phyloP scores from a whole-genome alignment of 192 early-diverging fungal genomes.

The Rhizophagus sp. region DNA sequence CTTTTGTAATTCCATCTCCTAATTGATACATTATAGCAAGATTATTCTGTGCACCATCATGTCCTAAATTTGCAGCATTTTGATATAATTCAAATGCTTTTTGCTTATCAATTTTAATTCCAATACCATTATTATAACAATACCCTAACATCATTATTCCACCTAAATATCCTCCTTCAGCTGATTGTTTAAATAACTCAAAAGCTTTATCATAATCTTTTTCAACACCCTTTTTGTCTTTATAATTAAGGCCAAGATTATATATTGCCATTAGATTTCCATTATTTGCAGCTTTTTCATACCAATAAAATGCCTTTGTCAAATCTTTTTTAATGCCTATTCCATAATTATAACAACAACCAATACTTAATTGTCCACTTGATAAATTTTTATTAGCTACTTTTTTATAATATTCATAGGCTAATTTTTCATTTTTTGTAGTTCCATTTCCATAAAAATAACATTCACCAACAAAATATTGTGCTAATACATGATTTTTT shows the following conservation, averaged over 20 bases:
- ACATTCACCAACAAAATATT: not conserved
- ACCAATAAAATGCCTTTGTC: constrained; percentile 39
- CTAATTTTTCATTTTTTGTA: constrained; percentile 51
- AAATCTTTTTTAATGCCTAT: constrained; percentile 27
- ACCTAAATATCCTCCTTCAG: too few relatives aligned
- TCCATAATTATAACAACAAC: constrained; percentile 71
- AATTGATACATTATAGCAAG: too few relatives aligned
- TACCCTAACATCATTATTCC: too few relatives aligned
- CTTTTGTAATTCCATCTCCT: too few relatives aligned
- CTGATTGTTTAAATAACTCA: too few relatives aligned
- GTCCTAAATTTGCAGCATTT: too few relatives aligned
- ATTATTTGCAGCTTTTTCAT: constrained; percentile 35
- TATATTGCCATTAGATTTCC: too few relatives aligned
- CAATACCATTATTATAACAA: constrained; percentile 43
- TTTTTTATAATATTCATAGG: constrained; percentile 56
- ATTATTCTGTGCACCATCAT: too few relatives aligned
- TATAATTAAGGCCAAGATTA: constrained; percentile 1
- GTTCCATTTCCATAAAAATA: not conserved
- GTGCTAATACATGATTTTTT: too few relatives aligned
- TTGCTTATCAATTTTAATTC: constrained; percentile 58
- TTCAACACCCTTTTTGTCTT: constrained; percentile 49
- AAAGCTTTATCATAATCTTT: too few relatives aligned
- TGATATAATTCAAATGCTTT: too few relatives aligned
- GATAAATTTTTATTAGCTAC: constrained; percentile 49
- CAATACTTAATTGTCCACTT: constrained; percentile 71